Conservation (phyloP, 1,139 yeast genomes). For the Lodderomyces parapsilosis region DNA sequence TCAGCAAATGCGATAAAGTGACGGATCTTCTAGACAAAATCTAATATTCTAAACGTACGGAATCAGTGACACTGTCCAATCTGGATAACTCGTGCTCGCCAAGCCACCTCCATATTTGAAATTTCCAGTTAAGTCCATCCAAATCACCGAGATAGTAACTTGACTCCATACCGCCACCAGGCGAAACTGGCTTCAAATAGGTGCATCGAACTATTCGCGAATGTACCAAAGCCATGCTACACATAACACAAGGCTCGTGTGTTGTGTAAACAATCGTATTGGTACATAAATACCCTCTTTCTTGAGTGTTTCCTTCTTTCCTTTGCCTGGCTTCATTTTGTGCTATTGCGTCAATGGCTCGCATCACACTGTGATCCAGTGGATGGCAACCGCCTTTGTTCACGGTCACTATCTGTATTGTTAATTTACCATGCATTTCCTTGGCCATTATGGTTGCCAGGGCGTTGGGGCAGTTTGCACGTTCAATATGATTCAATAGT, state of each 20-base stretch:
- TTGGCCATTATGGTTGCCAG: conserved; percentile 11
- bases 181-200: conserved; percentile 46
- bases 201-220: conserved; percentile 75
- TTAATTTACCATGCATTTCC: background rate
- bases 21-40: background rate
- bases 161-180: conserved; percentile 54
- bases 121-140: conserved; percentile 72
- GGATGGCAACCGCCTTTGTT: conserved; percentile 39
- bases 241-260: conserved; percentile 97
- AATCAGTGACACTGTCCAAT: conserved; percentile 10
- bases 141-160: conserved; percentile 75
- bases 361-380: conserved; percentile 71
- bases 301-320: conserved; percentile 10
- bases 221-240: conserved; percentile 93
- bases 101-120: conserved; percentile 72
- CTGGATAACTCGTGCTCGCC: conserved; percentile 23
- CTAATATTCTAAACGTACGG: conserved; percentile 6
- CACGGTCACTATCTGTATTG: conserved; percentile 20
- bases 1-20: conserved; percentile 13
- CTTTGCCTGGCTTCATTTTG: conserved; percentile 41
- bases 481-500: conserved; percentile 16
- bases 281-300: conserved; percentile 64
- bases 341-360: conserved; percentile 64
- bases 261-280: conserved; percentile 79
- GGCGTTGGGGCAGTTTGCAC: background rate